A percentile compares a stretch with the other conserved stretches of the same genome.
Conservation (phyloP, 345 rosid species). For the Aquilaria yunnanensis region DNA sequence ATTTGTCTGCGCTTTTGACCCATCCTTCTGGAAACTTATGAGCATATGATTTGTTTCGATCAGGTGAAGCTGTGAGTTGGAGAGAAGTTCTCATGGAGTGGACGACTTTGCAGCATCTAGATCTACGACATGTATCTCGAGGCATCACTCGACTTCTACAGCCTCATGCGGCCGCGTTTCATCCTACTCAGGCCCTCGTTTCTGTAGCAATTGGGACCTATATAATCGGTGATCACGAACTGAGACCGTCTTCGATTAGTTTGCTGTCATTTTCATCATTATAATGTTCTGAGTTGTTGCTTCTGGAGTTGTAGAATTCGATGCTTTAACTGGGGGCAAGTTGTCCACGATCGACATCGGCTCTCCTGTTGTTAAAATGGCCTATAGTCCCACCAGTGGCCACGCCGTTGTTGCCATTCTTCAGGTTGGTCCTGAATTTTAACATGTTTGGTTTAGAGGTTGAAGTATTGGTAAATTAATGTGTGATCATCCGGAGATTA, state of each 20-base stretch:
- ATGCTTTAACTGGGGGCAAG: constrained; percentile 89
- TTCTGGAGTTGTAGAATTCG: constrained; percentile 53
- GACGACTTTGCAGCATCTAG: constrained; percentile 96
- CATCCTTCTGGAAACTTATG: no score
- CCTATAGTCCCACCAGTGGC: constrained; percentile 74
- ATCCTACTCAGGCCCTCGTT: constrained; percentile 71
- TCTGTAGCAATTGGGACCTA: constrained; percentile 69
- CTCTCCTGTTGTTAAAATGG: constrained; percentile 77
- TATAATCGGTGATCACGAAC: constrained; percentile 47
- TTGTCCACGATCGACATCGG: constrained; percentile 73
- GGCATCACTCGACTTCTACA: constrained; percentile 66
- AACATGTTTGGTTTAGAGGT: neutral
- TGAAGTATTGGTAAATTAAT: no score
- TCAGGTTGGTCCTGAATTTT: constrained; percentile 40
- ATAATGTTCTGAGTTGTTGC: constrained; percentile 8
- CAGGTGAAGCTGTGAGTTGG: constrained; percentile 2
- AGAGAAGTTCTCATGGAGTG: constrained; percentile 65
- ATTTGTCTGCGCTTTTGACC: no score
- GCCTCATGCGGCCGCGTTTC: constrained; percentile 91
- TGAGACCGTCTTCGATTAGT: neutral
- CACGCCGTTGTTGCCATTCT: constrained; percentile 82
- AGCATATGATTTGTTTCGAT: neutral
- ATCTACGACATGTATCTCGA: constrained; percentile 77
- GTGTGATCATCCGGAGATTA: no score
- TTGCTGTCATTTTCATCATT: neutral